Percentiles rank a stretch among this genome's conserved stretches.
These are phyloP conservation scores for Melanogaster broomeanus DNA, from an alignment of 768 basidiomycete genomes.

Conservation along the genomic window DNA sequence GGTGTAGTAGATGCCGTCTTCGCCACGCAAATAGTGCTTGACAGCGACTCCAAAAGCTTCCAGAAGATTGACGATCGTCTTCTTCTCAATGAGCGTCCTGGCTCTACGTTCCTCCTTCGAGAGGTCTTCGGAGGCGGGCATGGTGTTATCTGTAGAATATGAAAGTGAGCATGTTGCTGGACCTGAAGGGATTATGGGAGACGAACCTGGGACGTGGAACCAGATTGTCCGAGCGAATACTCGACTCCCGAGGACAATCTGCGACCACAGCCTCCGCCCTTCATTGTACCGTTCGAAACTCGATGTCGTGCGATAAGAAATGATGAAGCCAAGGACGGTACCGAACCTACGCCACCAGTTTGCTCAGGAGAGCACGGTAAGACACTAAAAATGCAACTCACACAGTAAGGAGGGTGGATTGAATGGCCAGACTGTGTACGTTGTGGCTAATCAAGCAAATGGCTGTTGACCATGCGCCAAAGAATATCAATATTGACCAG, in stretches of 20 bases:
- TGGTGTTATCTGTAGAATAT: slow-evolving; percentile 19
- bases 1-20: slow-evolving; percentile 36
- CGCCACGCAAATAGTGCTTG: slow-evolving; percentile 70
- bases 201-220: slow-evolving; percentile 66
- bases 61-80: slow-evolving; percentile 65
- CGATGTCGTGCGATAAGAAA: slow-evolving; percentile 70
- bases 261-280: slow-evolving; percentile 67
- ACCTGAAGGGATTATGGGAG: slow-evolving; percentile 21
- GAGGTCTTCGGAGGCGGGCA: slow-evolving; percentile 20
- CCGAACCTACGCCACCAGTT: slow-evolving; percentile 44
- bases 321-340: slow-evolving; percentile 75
- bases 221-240: slow-evolving; percentile 63
- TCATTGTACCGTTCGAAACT: slow-evolving; percentile 80
- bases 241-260: slow-evolving; percentile 56
- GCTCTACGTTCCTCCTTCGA: slow-evolving; percentile 40
- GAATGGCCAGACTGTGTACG: slow-evolving; percentile 44
- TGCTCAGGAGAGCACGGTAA: not conserved
- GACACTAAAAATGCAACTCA: slow-evolving; percentile 32
- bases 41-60: slow-evolving; percentile 67
- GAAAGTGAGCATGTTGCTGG: slow-evolving; percentile 31
- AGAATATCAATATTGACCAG: slow-evolving; percentile 62
- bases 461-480: slow-evolving; percentile 59
- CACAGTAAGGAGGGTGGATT: slow-evolving; percentile 68
- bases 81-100: slow-evolving; percentile 62
- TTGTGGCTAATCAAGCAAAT: slow-evolving; percentile 54